These are phyloP conservation scores for Chernovozyma sophiae-reginae DNA, from an alignment of 1,139 yeast species.

Conservation along the genomic window DNA sequence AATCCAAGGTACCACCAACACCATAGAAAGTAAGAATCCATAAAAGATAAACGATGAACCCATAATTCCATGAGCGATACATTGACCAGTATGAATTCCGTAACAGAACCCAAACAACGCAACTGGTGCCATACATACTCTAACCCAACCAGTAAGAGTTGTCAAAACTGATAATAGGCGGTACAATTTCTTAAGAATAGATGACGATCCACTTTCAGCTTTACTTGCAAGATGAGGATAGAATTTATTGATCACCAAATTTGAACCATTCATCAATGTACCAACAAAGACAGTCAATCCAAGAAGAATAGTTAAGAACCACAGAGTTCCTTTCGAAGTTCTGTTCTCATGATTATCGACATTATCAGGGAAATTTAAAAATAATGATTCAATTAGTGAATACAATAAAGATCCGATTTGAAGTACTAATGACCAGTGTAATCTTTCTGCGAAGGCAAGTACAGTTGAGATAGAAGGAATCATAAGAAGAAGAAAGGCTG, in stretches of 20 bases:
- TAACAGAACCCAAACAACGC: slow-evolving; percentile 79
- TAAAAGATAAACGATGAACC: slow-evolving; percentile 81
- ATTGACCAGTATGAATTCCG: slow-evolving; percentile 77
- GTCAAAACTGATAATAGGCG: slow-evolving; percentile 42
- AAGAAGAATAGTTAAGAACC: slow-evolving; percentile 50
- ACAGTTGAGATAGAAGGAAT: slow-evolving; percentile 54
- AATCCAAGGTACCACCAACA: slow-evolving; percentile 68
- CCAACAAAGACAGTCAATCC: slow-evolving; percentile 51
- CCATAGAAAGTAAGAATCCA: slow-evolving; percentile 64
- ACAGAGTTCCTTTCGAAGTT: slow-evolving; percentile 62
- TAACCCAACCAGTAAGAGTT: slow-evolving; percentile 60
- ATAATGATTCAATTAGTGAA: slow-evolving; percentile 50
- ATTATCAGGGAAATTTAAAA: slow-evolving; percentile 58
- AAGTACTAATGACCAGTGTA: slow-evolving; percentile 42
- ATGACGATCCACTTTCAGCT: background rate
- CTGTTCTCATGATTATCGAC: slow-evolving; percentile 59
- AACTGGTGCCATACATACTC: slow-evolving; percentile 75
- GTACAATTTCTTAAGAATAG: slow-evolving; percentile 20
- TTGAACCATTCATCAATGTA: slow-evolving; percentile 50
- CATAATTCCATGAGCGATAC: slow-evolving; percentile 96
- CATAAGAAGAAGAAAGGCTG: slow-evolving; percentile 43
- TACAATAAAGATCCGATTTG: slow-evolving; percentile 48
- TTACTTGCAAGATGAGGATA: slow-evolving; percentile 29
- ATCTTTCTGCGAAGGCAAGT: slow-evolving; percentile 50
- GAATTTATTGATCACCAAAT: slow-evolving; percentile 35